Evolutionary conservation across 495 filamentous ascomycete species (phyloP).

Genomic region (Rhizodiscina lignyota): DNA sequence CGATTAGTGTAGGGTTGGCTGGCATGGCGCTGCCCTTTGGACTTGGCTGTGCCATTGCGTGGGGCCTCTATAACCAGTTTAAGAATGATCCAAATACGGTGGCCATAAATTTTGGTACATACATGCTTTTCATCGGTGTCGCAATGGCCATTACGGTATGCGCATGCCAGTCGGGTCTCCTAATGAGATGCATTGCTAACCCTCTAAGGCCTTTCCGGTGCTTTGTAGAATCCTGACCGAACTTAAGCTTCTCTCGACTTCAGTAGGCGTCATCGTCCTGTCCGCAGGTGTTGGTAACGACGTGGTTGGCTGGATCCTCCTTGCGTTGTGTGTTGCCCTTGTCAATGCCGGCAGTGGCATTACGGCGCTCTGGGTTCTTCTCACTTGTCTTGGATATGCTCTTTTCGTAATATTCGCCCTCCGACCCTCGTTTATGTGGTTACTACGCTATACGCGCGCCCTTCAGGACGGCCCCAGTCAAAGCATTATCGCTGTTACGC

Average conservation of each 20-base stretch:
- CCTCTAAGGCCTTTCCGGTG: conserved; percentile 65
- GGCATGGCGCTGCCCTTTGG: conserved; percentile 76
- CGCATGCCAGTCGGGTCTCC: no score
- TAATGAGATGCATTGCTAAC: no score
- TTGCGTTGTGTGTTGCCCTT: conserved; percentile 84
- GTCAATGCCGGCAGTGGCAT: conserved; percentile 79
- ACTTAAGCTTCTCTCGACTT: conserved; percentile 68
- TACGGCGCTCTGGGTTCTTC: conserved; percentile 72
- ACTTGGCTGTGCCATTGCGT: conserved; percentile 60
- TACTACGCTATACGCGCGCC: conserved; percentile 55
- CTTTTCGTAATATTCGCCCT: conserved; percentile 63
- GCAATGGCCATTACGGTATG: conserved; percentile 79
- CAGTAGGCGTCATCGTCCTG: conserved; percentile 78
- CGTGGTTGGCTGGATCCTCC: conserved; percentile 79
- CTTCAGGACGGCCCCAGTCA: conserved; percentile 86
- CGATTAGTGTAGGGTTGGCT: conserved; percentile 61
- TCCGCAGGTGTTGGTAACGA: conserved; percentile 95
- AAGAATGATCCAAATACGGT: conserved; percentile 41
- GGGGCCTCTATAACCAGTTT: conserved; percentile 73
- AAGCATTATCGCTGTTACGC: conserved; percentile 63
- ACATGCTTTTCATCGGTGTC: conserved; percentile 84
- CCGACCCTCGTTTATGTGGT: conserved; percentile 61
- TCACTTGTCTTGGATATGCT: conserved; percentile 59
- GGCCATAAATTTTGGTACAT: conserved; percentile 61
- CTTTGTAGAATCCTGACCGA: conserved; percentile 89